Evolutionary conservation across 345 rosid genomes (phyloP), one percentile per base, ranked within the genome.

Genomic region (Corchorus olitorius): DNA sequence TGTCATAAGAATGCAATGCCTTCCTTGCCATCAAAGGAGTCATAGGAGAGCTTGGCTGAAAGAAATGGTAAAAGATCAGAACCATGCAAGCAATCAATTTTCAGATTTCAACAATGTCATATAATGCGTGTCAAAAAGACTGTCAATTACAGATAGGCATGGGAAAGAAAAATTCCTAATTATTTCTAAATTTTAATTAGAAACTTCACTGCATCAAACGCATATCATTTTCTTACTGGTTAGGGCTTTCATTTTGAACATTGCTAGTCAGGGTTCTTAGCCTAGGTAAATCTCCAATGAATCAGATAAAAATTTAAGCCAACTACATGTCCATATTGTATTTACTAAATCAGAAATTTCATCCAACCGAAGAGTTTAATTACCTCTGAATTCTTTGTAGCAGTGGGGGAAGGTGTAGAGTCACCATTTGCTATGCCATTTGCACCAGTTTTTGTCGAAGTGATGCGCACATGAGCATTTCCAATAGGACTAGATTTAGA

Each of bases 351-450:
- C 20, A 66, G 45, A 82, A 65, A 69, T 22, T 46, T 35, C 15
- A 27, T 1, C 55, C 41, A 64, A 53, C 16, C 35, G 13, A 43
- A 34, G 63, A n/a, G 54, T 22, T 77, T 62, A n/a, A 19, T 78
- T 83, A 92, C 97, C 97, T 91, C 93, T 41, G 83, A 86, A 78
- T 78, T 81, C 84, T 86, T 87, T 71, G 85, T 78, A 27, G 78
- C 79, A 41, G 74, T 72, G 69, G 91, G 90, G 16, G 90, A 85
- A 48, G 75, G 83, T 15, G 66, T 37, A 79, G 76, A 83, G 79
- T 69, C 80, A 76, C 68, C 74, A 79, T 78, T 84, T 17, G 76
- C 78, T 22, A 80, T 74, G 19, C 77, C 81, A 76, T 78, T 83
- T 55, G 61, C 60, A 22, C 74, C 78, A 45, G 65, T 55, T 70